These are phyloP conservation scores for Ustilago lituana DNA, from an alignment of 1,284 basidiomycete species.

Conservation along the genomic window DNA sequence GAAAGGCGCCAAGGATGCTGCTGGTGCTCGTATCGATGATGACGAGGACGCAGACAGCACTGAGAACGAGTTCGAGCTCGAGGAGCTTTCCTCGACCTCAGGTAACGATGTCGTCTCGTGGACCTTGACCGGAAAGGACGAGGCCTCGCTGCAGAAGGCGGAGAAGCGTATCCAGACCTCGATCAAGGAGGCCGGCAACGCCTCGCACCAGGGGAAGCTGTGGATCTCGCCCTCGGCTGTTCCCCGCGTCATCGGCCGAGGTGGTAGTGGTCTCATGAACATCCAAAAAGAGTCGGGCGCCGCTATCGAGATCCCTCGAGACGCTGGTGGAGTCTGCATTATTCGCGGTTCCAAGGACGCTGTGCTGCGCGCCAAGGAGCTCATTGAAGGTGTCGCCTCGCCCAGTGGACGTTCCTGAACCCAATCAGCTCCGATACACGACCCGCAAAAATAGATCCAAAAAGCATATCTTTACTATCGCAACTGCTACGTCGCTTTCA, in stretches of 20 bases:
- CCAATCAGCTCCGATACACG: too few species aligned
- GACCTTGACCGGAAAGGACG: slow-evolving; percentile 56
- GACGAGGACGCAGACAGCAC: slow-evolving; percentile 43
- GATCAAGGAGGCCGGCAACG: slow-evolving; percentile 36
- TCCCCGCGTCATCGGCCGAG: slow-evolving; percentile 55
- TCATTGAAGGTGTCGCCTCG: slow-evolving; percentile 45
- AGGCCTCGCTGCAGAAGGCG: slow-evolving; percentile 49
- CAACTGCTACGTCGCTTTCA: not conserved
- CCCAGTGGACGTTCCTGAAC: slow-evolving; percentile 20
- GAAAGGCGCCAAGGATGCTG: slow-evolving; percentile 15
- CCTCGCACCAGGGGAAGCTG: slow-evolving; percentile 53
- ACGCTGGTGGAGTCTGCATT: slow-evolving; percentile 52
- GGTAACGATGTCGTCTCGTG: slow-evolving; percentile 45
- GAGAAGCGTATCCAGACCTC: slow-evolving; percentile 34
- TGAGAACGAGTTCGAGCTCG: slow-evolving; percentile 51
- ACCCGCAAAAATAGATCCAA: too few species aligned
- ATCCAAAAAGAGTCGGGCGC: slow-evolving; percentile 56
- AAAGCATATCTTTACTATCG: slow-evolving; percentile 18
- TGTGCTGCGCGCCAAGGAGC: slow-evolving; percentile 54
- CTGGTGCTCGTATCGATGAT: slow-evolving; percentile 53
- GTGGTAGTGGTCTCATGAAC: slow-evolving; percentile 50
- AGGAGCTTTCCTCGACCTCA: slow-evolving; percentile 29
- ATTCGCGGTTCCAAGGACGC: slow-evolving; percentile 55
- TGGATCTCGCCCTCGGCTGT: slow-evolving; percentile 43
- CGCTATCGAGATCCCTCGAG: slow-evolving; percentile 58